Base-by-base conservation (phyloP, 2,329 filamentous ascomycete species). In the Didymella sp. region DNA sequence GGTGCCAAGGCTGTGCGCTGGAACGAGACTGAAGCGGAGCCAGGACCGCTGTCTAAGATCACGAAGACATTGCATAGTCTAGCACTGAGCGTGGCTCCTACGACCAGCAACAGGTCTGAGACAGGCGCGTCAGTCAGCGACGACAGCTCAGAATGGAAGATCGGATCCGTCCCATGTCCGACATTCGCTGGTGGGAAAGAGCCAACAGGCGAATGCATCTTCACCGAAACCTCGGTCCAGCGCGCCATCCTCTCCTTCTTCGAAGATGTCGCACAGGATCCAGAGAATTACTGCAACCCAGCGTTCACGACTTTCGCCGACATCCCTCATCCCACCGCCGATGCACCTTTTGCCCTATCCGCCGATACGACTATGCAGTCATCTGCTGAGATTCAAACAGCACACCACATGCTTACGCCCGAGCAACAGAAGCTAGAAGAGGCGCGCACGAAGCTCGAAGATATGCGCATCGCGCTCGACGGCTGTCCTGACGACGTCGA, bases 151-250 rank as follows among this genome's bases (percentile, higher is more conserved):
- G 56, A 59, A n/a, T 68, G 62, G 62, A 59, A 35, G 2, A 56
- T 52, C 12, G 50, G 50, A 22, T 52, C 52, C 19, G 59, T 58
- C 78, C 81, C 68, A 78, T 74, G 69, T 33, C 68, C 70, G 3
- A 68, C 87, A 59, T 89, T 89, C 74, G 88, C 88, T n/a, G 84
- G 87, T 1, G 88, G 88, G 3, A 85, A 89, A 59, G 66, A 76
- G 1, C 70, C 80, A 30, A 80, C 86, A 67, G 77, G 78, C 7
- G 90, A 96, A 72, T 79, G 80, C 33, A 82, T 91, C 59, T 81
- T 93, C 49, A 69, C 70, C 1, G 27, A 68, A 19, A 78, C 88
- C 12, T 73, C 71, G 11, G 82, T 84, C 0, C 82, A 85, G 60
- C 65, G 71, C 12, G 73, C 78, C 2, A 82, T 90, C 24, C 73